Conservation (phyloP, 495 filamentous ascomycete species). For the Melanomma pulvis-pyrius region DNA sequence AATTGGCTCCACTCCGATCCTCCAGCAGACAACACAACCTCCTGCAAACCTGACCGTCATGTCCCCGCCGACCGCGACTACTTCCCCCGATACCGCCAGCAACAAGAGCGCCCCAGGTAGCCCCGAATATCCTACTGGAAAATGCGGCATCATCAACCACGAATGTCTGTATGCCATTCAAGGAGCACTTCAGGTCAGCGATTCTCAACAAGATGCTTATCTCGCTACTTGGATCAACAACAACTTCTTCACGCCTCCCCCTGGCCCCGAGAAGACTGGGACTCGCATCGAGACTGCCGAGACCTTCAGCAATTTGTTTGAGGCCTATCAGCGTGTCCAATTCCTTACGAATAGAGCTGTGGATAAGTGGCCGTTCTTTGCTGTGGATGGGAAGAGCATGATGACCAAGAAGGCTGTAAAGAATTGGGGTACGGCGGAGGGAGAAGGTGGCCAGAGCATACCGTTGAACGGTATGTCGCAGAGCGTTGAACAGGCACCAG, state of each 20-base stretch:
- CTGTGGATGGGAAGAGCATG: not conserved
- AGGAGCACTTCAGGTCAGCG: not conserved
- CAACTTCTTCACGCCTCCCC: not conserved
- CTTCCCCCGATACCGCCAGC: not conserved
- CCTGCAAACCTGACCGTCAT: not conserved
- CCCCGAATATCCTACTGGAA: not conserved
- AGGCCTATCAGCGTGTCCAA: constrained; percentile 1
- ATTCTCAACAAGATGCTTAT: not conserved
- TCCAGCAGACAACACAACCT: not conserved
- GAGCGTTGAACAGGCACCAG: no score
- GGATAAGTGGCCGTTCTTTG: constrained; percentile 17
- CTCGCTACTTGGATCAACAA: constrained; percentile 10
- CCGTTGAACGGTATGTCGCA: no score
- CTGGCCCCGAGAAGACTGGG: no score
- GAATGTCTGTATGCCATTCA: not conserved
- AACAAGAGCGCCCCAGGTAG: no score
- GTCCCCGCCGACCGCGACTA: not conserved
- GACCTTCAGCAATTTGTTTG: not conserved
- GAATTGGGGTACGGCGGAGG: not conserved
- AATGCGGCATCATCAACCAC: constrained; percentile 10
- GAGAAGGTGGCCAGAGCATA: no score
- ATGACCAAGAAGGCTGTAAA: not conserved
- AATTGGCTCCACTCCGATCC: not conserved
- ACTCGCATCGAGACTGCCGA: not conserved
- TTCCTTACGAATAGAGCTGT: not conserved